Evolutionary conservation across 2,329 filamentous ascomycete genomes (phyloP), one percentile per base, ranked within the genome.

Genomic region (Diaporthe citri): DNA sequence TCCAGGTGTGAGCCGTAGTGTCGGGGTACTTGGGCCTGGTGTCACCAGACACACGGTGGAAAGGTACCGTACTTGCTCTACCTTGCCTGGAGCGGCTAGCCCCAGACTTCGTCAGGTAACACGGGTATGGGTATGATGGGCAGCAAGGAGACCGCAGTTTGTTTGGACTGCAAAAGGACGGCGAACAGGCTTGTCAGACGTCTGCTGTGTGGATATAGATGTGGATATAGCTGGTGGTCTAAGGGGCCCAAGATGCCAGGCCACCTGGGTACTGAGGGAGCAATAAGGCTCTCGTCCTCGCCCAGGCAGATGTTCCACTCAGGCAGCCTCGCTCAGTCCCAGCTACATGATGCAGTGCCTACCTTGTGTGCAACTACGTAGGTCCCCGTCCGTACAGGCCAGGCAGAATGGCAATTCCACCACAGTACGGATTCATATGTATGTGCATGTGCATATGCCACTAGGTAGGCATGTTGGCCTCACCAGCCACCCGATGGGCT

Each of bases 81-180:
- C 56, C 72, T 52, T 56, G 22, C 66, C 52, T 52, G 46, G 64
- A 67, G 46, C 31, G 46, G 64, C 64, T 67, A 67, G 64, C 64
- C 43, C 46, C 43, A 67, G 59, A 20, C 39, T 62, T 62, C n/a
- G 59, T 62, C 39, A 62, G 22, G 59, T 62, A 62, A 62, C 59
- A 48, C 62, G 13, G 62, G 43, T 31, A 22, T 51, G 43, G 31
- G 60, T 66, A 31, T 36, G 28, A 48, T 39, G 62, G 62, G 43
- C 43, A 67, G 62, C 62, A 67, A 67, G 31, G 62, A 51, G 28
- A 67, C 62, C 62, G 43, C 43, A 36, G 43, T 20, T 36, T 36
- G 43, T 20, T 36, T 36, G 22, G 31, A 52, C 64, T 67, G 64
- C 46, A 36, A 67, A 31, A 52, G n/a, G 62, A 12, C 64, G 43